Conservation (phyloP, 805 yeast genomes). For the Candida sonorensis region DNA sequence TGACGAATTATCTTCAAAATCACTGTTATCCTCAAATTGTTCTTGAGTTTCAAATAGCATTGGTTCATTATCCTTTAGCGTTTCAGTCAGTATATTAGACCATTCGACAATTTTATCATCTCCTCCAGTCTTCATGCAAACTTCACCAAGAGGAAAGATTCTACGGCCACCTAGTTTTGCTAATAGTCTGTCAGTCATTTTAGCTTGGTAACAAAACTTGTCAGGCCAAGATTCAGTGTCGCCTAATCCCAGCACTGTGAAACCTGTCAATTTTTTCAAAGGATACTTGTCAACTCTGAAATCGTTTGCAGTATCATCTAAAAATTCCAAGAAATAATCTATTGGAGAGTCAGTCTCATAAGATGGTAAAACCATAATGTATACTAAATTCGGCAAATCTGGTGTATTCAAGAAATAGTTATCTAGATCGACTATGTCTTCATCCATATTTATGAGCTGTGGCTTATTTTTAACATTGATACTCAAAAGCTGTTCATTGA, state of each 20-base stretch:
- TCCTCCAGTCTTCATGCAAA: conserved; percentile 71
- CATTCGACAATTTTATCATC: conserved; percentile 58
- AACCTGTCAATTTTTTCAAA: conserved; percentile 61
- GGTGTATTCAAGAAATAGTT: conserved; percentile 72
- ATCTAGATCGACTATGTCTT: conserved; percentile 75
- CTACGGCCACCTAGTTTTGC: conserved; percentile 84
- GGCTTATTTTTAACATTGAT: conserved; percentile 34
- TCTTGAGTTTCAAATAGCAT: conserved; percentile 35
- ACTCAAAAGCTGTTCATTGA: conserved; percentile 33
- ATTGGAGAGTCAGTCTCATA: conserved; percentile 91
- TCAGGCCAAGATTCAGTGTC: conserved; percentile 79
- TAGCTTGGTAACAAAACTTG: conserved; percentile 83
- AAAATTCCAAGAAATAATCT: conserved; percentile 76
- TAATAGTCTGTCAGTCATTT: conserved; percentile 62
- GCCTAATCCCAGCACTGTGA: conserved; percentile 81
- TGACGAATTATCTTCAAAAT: conserved; percentile 4
- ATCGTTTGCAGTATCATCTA: conserved; percentile 76
- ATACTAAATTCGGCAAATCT: conserved; percentile 38
- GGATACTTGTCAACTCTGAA: conserved; percentile 84
- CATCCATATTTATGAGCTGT: conserved; percentile 63
- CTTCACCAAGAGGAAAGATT: conserved; percentile 73
- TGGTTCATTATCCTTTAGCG: conserved; percentile 68
- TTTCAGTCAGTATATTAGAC: conserved; percentile 51
- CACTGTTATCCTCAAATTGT: conserved; percentile 9
- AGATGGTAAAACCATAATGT: conserved; percentile 76